Evolutionary conservation across 352 stramenopile species (phyloP), one percentile per base, ranked within the genome.

Genomic region (Phytopythium ostracodes): DNA sequence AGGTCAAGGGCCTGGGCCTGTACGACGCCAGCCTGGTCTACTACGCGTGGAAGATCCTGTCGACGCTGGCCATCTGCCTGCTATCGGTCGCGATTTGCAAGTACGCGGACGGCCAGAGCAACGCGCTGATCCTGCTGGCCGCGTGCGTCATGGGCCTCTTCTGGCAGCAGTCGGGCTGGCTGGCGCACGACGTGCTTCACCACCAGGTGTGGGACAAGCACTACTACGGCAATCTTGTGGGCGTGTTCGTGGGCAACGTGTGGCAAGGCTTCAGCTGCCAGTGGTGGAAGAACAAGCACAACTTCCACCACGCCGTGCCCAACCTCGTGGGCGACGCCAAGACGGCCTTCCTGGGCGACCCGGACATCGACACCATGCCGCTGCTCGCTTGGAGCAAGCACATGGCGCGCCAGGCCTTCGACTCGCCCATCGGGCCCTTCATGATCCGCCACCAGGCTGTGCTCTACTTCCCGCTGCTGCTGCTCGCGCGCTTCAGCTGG

Each of bases 261-360:
- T 98, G 96, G 91, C 97, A 99, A 84, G 97, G 97, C 53, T 99
- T 98, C 77, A 98, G 89, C 53, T 94, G 98, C 53, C 81, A 92
- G 60, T 98, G 93, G 95, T 98, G 93, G 95, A 98, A 98, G 73
- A 98, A 98, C 82, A 98, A 98, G 83, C 97, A 99, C 87, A 99
- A 99, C 75, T 97, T 96, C 54, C 97, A 99, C 81, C 97, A 99
- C 76, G 95, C 96, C 22, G 96, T 99, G 43, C 96, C 97, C 29
- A 99, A 99, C 77, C 76, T 99, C 43, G 91, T 99, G 73, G 96
- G 91, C 49, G 91, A 91, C 62, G 75, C 72, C 20, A 88, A 91
- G 25, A 81, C 93, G 38, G 75, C 80, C 36, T 88, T 84, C 56
- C 66, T 84, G 25, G 97, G 95, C 47, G 97, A 99, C 79, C 96